Percentiles rank a stretch among this genome's conserved stretches.
Conservation (phyloP, 306 rosid genomes). For the Acacia crassicarpa region DNA sequence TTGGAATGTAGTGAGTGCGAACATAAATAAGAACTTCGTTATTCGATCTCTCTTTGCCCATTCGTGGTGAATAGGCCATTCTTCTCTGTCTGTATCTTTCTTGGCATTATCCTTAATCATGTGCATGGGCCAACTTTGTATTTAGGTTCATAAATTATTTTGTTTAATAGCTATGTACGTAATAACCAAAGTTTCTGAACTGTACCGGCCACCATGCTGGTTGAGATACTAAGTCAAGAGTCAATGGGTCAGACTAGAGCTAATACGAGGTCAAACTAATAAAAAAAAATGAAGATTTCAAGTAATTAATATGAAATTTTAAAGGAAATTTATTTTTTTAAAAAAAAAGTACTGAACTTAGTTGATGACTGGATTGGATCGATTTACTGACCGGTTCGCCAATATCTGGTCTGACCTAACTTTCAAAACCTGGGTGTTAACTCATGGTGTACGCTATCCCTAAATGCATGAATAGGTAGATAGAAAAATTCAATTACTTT, state of each 20-base stretch:
- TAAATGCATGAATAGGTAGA: not conserved
- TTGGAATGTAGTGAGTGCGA: not conserved
- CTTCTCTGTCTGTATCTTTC: not conserved
- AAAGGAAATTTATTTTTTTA: too few species aligned
- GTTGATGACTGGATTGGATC: too few species aligned
- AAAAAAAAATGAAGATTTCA: too few species aligned
- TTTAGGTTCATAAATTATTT: not conserved
- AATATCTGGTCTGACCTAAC: too few species aligned
- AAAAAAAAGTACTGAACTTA: too few species aligned
- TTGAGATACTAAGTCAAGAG: too few species aligned
- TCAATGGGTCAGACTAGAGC: rapidly evolving
- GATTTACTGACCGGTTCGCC: too few species aligned
- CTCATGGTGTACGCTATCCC: not conserved
- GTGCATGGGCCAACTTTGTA: not conserved
- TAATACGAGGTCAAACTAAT: too few species aligned
- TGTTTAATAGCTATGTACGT: not conserved
- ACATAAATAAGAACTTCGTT: not conserved
- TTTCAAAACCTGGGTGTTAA: not conserved
- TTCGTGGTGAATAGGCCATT: not conserved
- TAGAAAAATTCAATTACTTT: not conserved
- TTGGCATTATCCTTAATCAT: not conserved
- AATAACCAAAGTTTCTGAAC: too few species aligned
- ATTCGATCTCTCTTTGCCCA: not conserved
- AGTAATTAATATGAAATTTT: too few species aligned
- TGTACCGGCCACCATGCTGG: too few species aligned